Percentiles rank a stretch among this genome's conserved stretches.
These are phyloP conservation scores for Candida dajiaensis DNA, from an alignment of 805 yeast species.

Conservation along the genomic window DNA sequence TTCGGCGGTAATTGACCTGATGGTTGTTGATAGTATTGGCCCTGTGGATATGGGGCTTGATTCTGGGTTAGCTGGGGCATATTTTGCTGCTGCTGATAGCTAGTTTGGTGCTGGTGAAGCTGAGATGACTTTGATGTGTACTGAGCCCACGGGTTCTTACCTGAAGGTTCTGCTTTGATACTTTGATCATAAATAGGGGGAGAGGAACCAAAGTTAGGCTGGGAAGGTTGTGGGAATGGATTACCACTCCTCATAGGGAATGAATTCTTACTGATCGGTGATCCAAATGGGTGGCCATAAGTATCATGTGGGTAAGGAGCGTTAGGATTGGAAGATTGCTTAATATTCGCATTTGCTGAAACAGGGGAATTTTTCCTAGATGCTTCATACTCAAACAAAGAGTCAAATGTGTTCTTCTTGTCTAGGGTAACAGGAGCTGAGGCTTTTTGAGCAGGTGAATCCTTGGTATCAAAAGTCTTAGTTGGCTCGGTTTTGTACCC, in stretches of 20 bases:
- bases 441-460: not conserved
- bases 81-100: not conserved
- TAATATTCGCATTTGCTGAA: not conserved
- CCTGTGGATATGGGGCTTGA: not conserved
- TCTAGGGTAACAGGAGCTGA: not conserved
- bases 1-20: not conserved
- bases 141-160: constrained; percentile 19
- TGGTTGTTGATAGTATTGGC: not conserved
- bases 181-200: not conserved
- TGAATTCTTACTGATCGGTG: not conserved
- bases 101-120: constrained; percentile 2
- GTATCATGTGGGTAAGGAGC: not conserved
- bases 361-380: not conserved
- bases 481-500: not conserved
- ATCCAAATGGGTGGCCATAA: not conserved
- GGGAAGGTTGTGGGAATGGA: constrained; percentile 15
- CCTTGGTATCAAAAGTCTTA: not conserved
- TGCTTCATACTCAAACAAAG: constrained; percentile 12
- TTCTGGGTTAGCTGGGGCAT: not conserved
- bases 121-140: constrained; percentile 2
- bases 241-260: constrained; percentile 12
- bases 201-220: not conserved
- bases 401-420: constrained; percentile 15
- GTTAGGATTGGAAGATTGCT: not conserved
- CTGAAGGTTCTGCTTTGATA: constrained; percentile 15